A percentile compares a stretch with the other conserved stretches of the same genome.
These are phyloP conservation scores for Incumbomyces delicatus DNA, from an alignment of 2,329 filamentous ascomycete genomes.

Conservation along the genomic window DNA sequence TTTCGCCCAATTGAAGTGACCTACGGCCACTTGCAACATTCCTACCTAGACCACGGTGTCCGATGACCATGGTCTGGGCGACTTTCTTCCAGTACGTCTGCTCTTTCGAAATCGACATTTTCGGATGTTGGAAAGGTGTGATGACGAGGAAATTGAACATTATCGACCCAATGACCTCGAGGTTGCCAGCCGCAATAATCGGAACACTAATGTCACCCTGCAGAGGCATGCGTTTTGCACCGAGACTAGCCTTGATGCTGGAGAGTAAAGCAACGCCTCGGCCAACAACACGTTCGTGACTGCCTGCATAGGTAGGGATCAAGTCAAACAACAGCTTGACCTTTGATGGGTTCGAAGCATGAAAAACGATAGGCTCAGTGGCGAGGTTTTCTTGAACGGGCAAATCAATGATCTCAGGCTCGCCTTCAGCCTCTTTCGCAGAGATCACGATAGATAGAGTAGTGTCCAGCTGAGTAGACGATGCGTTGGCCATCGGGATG, in stretches of 20 bases:
- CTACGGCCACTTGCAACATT: constrained; percentile 68
- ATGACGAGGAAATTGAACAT: constrained; percentile 97
- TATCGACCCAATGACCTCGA: constrained; percentile 87
- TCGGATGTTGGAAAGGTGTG: constrained; percentile 85
- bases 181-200: constrained; percentile 67
- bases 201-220: constrained; percentile 89
- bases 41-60: constrained; percentile 72
- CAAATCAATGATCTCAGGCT: constrained; percentile 80
- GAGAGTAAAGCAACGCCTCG: constrained; percentile 81
- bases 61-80: constrained; percentile 73
- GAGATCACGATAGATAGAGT: constrained; percentile 86
- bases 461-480: constrained; percentile 88
- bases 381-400: constrained; percentile 89
- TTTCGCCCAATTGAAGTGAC: constrained; percentile 89
- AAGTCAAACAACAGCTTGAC: constrained; percentile 92
- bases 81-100: constrained; percentile 97
- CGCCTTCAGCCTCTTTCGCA: constrained; percentile 72
- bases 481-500: constrained; percentile 77
- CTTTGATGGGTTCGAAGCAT: constrained; percentile 62
- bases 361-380: constrained; percentile 88
- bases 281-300: constrained; percentile 70
- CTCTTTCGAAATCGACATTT: constrained; percentile 81
- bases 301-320: constrained; percentile 84
- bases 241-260: constrained; percentile 71
- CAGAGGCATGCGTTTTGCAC: constrained; percentile 77